Evolutionary conservation across 2,329 filamentous ascomycete genomes (phyloP).

Genomic region (Talaromyces sp.): DNA sequence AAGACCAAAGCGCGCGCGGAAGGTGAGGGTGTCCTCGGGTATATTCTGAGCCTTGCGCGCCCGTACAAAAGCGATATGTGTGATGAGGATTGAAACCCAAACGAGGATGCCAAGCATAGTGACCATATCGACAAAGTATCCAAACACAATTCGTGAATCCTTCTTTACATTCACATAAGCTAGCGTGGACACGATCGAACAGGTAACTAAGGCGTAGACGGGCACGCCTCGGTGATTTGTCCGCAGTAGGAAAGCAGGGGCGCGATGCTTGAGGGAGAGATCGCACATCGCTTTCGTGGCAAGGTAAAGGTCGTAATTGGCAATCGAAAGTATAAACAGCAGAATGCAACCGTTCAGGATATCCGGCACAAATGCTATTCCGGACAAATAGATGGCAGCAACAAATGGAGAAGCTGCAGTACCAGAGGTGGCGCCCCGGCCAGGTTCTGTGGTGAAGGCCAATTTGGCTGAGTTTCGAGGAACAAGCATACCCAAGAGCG

Average conservation of each 20-base stretch:
- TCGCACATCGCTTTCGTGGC: slow-evolving; percentile 72
- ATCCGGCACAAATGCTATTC: slow-evolving; percentile 65
- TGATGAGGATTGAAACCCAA: slow-evolving; percentile 68
- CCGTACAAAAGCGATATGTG: slow-evolving; percentile 67
- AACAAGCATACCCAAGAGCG: slow-evolving; percentile 75
- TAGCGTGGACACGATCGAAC: slow-evolving; percentile 63
- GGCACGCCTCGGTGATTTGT: slow-evolving; percentile 73
- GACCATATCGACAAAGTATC: slow-evolving; percentile 67
- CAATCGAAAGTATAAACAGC: slow-evolving; percentile 73
- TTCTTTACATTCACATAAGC: slow-evolving; percentile 67
- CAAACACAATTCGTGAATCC: slow-evolving; percentile 60
- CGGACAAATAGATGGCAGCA: slow-evolving; percentile 66
- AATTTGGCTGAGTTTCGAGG: slow-evolving; percentile 67
- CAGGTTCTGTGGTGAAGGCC: slow-evolving; percentile 47
- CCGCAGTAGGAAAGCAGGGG: slow-evolving; percentile 69
- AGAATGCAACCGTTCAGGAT: slow-evolving; percentile 74
- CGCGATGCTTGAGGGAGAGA: slow-evolving; percentile 70
- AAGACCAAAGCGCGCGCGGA: slow-evolving; percentile 70
- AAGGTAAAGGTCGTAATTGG: slow-evolving; percentile 76
- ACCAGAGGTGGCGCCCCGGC: slow-evolving; percentile 35
- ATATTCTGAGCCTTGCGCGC: slow-evolving; percentile 64
- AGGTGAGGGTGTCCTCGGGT: slow-evolving; percentile 59
- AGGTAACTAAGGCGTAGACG: slow-evolving; percentile 64
- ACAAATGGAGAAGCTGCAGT: slow-evolving; percentile 72
- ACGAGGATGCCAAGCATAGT: slow-evolving; percentile 68